phyloP scores from a whole-genome alignment of 1,284 basidiomycete species.

The Trichosporon sp. region DNA sequence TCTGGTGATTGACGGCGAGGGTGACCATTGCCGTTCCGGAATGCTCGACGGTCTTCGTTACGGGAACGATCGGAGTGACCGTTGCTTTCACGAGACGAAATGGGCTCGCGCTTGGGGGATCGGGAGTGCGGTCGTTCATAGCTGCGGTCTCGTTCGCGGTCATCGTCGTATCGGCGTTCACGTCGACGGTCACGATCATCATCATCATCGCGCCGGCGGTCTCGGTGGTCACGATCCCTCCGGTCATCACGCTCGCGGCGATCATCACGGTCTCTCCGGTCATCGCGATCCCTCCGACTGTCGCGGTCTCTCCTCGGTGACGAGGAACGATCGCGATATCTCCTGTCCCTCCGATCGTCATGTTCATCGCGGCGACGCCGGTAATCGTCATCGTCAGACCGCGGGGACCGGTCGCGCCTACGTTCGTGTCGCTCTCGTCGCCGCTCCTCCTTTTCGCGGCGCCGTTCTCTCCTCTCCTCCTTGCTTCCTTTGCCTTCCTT shows the following conservation, averaged over 20 bases:
- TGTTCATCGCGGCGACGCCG: slow-evolving; percentile 22
- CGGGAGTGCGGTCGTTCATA: background rate
- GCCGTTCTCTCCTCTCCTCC: slow-evolving; percentile 56
- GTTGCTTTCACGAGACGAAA: background rate
- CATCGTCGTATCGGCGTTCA: slow-evolving; percentile 22
- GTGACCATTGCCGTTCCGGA: background rate
- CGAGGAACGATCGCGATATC: slow-evolving; percentile 3
- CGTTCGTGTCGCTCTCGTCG: slow-evolving; percentile 15
- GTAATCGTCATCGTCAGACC: slow-evolving; percentile 6
- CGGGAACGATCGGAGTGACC: slow-evolving; percentile 18
- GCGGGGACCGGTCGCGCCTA: slow-evolving; percentile 4
- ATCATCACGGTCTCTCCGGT: slow-evolving; percentile 23
- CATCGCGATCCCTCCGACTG: slow-evolving; percentile 8
- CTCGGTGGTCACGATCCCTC: slow-evolving; percentile 7
- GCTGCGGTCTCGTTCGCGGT: background rate
- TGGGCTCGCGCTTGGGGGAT: slow-evolving; percentile 5
- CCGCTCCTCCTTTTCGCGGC: slow-evolving; percentile 54
- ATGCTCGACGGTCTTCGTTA: slow-evolving; percentile 16
- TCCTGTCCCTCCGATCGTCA: slow-evolving; percentile 14
- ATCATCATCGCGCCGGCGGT: slow-evolving; percentile 27
- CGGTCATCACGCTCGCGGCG: background rate
- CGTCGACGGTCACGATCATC: slow-evolving; percentile 7
- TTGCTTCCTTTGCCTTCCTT: slow-evolving; percentile 58
- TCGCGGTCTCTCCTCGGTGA: slow-evolving; percentile 10
- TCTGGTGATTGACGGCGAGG: slow-evolving; percentile 26